phyloP scores from a whole-genome alignment of 768 basidiomycete genomes.

The Tulasnella sp. region DNA sequence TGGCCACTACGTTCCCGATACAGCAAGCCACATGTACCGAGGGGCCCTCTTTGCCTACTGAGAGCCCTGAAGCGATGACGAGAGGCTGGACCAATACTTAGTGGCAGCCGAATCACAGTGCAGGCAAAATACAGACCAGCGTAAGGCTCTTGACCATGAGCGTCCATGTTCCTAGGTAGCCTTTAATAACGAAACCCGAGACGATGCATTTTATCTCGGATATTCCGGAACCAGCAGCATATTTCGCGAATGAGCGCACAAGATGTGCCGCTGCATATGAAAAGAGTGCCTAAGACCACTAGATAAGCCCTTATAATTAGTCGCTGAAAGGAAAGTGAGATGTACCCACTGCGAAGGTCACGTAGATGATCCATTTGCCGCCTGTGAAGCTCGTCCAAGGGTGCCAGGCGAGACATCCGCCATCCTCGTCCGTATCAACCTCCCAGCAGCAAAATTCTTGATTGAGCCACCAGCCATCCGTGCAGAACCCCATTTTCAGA shows the following conservation, averaged over 20 bases:
- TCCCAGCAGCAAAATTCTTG: slow-evolving; percentile 99
- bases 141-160: slow-evolving; percentile 91
- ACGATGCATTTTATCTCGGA: slow-evolving; percentile 98
- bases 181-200: slow-evolving; percentile 94
- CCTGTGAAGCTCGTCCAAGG: slow-evolving; percentile 67
- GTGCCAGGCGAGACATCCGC: slow-evolving; percentile 84
- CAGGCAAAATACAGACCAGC: slow-evolving; percentile 44
- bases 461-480: slow-evolving; percentile 97
- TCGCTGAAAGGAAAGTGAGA: background rate
- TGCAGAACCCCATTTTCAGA: slow-evolving; percentile 94
- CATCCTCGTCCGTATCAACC: slow-evolving; percentile 63
- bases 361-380: slow-evolving; percentile 75
- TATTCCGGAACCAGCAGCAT: slow-evolving; percentile 96
- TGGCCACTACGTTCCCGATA: slow-evolving; percentile 81
- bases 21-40: slow-evolving; percentile 96
- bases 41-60: slow-evolving; percentile 96
- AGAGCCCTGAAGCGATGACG: slow-evolving; percentile 91
- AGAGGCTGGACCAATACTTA: slow-evolving; percentile 52
- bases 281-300: slow-evolving; percentile 49
- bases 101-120: background rate
- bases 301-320: slow-evolving; percentile 1
- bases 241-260: slow-evolving; percentile 78
- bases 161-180: slow-evolving; percentile 74
- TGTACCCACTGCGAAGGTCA: slow-evolving; percentile 70
- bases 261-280: slow-evolving; percentile 82